Percentiles rank a stretch among this genome's conserved stretches.
phyloP scores from a whole-genome alignment of 768 basidiomycete genomes.

The Paxillus involutus region DNA sequence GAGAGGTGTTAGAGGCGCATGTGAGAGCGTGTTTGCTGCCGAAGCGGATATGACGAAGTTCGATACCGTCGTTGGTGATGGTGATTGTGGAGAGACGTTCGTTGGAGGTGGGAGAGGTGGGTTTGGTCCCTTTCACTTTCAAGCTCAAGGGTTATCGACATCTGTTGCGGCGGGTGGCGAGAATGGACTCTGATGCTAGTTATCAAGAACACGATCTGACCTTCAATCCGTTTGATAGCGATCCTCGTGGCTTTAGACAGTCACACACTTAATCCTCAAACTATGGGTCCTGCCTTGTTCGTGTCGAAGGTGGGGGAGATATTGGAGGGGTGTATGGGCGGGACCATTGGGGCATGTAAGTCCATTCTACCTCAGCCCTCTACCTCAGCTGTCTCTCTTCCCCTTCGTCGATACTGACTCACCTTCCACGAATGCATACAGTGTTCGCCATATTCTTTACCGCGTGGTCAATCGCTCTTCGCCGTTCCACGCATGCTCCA shows the following conservation, averaged over 20 bases:
- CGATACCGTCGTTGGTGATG: slow-evolving; percentile 64
- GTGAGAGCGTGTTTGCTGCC: slow-evolving; percentile 41
- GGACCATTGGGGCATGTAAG: slow-evolving; percentile 52
- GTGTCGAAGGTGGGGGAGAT: slow-evolving; percentile 37
- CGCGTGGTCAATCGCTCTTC: slow-evolving; percentile 30
- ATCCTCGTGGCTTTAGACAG: slow-evolving; percentile 33
- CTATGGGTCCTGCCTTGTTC: slow-evolving; percentile 19
- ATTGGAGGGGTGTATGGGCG: slow-evolving; percentile 52
- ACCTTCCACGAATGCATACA: slow-evolving; percentile 6
- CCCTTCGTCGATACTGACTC: too few relatives aligned
- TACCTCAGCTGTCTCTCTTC: not conserved
- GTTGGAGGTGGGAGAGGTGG: slow-evolving; percentile 44
- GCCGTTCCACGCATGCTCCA: slow-evolving; percentile 6
- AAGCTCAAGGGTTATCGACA: too few relatives aligned
- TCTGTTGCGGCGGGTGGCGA: not conserved
- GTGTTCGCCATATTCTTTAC: slow-evolving; percentile 48
- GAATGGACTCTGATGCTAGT: not conserved
- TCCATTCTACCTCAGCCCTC: slow-evolving; percentile 25
- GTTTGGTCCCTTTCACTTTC: not conserved
- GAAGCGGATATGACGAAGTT: slow-evolving; percentile 55
- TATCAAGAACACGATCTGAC: not conserved
- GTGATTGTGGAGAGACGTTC: slow-evolving; percentile 62
- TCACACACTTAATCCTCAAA: slow-evolving; percentile 20
- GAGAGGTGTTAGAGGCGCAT: slow-evolving; percentile 30
- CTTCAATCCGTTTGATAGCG: slow-evolving; percentile 14